Evolutionary conservation across 2,329 filamentous ascomycete genomes (phyloP).

Genomic region (Rachicladosporium sp.): DNA sequence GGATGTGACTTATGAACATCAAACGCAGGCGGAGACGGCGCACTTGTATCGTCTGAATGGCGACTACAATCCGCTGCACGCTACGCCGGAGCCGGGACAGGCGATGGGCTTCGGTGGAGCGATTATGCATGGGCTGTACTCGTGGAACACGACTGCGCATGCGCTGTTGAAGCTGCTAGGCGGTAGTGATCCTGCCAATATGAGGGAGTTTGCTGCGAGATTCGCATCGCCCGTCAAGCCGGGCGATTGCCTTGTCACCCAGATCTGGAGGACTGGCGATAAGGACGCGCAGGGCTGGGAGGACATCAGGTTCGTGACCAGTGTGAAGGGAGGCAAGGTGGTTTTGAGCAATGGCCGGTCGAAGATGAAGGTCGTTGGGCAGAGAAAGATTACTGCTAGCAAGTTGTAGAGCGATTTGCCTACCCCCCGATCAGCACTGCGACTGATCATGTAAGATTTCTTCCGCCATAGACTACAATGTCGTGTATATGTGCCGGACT

Average conservation of each 20-base stretch:
- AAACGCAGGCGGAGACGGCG: slow-evolving; percentile 60
- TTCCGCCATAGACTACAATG: no score
- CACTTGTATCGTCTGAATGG: slow-evolving; percentile 75
- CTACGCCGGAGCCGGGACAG: slow-evolving; percentile 68
- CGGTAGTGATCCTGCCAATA: slow-evolving; percentile 63
- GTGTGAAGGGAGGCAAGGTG: slow-evolving; percentile 69
- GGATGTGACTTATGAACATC: slow-evolving; percentile 56
- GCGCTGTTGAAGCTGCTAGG: slow-evolving; percentile 62
- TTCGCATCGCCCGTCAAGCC: slow-evolving; percentile 78
- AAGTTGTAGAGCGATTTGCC: no score
- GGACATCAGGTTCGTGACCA: slow-evolving; percentile 69
- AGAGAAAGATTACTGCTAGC: slow-evolving; percentile 10
- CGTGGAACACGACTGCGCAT: slow-evolving; percentile 69
- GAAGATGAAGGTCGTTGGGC: slow-evolving; percentile 50
- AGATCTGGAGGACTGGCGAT: slow-evolving; percentile 68
- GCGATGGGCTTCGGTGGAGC: slow-evolving; percentile 85
- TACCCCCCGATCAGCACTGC: no score
- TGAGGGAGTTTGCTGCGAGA: slow-evolving; percentile 79
- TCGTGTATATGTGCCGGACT: no score
- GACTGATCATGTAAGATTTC: no score
- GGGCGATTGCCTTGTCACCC: slow-evolving; percentile 67
- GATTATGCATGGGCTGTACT: slow-evolving; percentile 83
- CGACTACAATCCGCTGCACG: slow-evolving; percentile 89
- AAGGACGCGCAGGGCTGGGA: slow-evolving; percentile 55
- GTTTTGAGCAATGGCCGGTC: slow-evolving; percentile 79